A percentile compares a stretch with the other conserved stretches of the same genome.
Evolutionary conservation across 345 rosid species (phyloP).

Genomic region (Euclidium syriacum): DNA sequence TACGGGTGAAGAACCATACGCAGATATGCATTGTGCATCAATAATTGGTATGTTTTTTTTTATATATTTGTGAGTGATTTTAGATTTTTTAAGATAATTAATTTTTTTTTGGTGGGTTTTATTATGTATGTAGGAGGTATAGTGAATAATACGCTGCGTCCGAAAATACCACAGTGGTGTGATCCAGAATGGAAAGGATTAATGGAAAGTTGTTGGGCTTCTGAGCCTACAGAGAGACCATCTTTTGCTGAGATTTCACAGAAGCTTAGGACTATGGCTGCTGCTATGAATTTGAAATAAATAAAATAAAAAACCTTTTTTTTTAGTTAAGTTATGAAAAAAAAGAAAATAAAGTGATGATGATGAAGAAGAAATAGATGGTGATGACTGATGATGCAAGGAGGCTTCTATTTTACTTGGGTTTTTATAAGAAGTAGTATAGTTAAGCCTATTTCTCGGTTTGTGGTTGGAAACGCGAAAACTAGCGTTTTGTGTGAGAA

Average conservation of each 20-base stretch:
- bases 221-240: conserved; percentile 89
- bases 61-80: neutral
- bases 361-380: neutral
- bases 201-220: conserved; percentile 91
- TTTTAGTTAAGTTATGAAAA: neutral
- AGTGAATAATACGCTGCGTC: conserved; percentile 88
- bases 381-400: conserved; percentile 16
- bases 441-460: conserved; percentile 22
- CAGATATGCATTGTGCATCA: conserved; percentile 90
- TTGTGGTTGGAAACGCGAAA: conserved; percentile 9
- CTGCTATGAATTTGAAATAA: conserved; percentile 83
- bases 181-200: conserved; percentile 96
- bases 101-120: neutral
- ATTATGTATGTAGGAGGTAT: conserved; percentile 64
- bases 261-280: conserved; percentile 94
- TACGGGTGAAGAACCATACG: conserved; percentile 92
- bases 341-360: conserved; percentile 20
- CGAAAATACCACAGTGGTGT: conserved; percentile 90
- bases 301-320: neutral
- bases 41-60: conserved; percentile 59
- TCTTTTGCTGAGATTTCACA: conserved; percentile 84
- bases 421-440: conserved; percentile 28
- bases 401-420: conserved; percentile 32
- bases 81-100: neutral
- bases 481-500: conserved; percentile 14